Evolutionary conservation across 108 stramenopile species (phyloP).

Genomic region (Skeletonema menzelii): DNA sequence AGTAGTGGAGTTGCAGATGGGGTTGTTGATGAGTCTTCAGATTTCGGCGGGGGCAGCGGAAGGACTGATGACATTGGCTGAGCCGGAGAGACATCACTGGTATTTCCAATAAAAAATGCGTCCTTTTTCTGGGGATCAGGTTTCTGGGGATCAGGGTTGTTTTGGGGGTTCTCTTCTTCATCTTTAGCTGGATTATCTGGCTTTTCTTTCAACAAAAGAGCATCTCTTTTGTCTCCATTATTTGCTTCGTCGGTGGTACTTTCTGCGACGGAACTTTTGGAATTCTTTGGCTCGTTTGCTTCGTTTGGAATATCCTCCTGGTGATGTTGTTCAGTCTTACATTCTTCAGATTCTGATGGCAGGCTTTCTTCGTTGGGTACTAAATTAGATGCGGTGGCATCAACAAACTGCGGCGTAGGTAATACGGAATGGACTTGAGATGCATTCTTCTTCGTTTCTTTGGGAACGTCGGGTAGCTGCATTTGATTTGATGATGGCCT

Average conservation of each 20-base stretch:
- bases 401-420: constrained; percentile 4
- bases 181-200: background rate
- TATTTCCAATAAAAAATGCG: background rate
- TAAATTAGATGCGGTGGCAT: background rate
- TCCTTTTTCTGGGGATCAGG: background rate
- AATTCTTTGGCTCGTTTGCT: background rate
- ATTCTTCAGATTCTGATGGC: background rate
- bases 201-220: background rate
- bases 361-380: background rate
- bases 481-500: constrained; percentile 30
- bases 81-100: background rate
- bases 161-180: background rate
- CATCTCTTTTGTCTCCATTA: background rate
- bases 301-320: background rate
- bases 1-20: background rate
- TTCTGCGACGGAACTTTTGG: background rate
- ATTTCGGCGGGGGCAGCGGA: constrained; percentile 10
- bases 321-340: background rate
- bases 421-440: background rate
- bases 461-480: constrained; percentile 12
- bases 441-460: background rate
- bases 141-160: background rate
- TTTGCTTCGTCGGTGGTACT: background rate
- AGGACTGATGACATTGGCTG: background rate
- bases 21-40: background rate